Conservation (phyloP, 768 basidiomycete genomes). For the Dioszegia aurantiaca region DNA sequence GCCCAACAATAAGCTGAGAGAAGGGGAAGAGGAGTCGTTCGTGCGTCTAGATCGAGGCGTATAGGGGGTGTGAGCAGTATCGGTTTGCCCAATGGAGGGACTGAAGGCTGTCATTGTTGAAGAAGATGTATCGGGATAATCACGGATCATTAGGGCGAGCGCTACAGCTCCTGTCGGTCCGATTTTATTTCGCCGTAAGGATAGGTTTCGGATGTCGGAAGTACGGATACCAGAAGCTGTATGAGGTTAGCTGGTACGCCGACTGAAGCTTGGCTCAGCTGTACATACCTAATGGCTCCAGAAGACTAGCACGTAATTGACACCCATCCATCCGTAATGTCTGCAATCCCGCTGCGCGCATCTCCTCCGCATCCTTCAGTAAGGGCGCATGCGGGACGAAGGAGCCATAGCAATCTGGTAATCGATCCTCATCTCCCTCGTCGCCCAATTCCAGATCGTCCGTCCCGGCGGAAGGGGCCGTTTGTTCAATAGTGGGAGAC, state of each 20-base stretch:
- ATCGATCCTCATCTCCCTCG: conserved; percentile 10
- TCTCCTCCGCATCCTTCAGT: conserved; percentile 36
- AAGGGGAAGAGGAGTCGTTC: neutral
- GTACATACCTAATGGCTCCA: conserved; percentile 75
- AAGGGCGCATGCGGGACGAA: conserved; percentile 51
- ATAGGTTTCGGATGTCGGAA: conserved; percentile 81
- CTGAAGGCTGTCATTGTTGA: conserved; percentile 35
- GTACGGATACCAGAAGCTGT: conserved; percentile 77
- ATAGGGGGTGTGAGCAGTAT: neutral
- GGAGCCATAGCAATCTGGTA: conserved; percentile 25
- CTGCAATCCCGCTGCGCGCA: conserved; percentile 55
- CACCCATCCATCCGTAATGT: conserved; percentile 89
- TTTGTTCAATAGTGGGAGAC: conserved; percentile 11
- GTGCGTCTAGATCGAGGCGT: conserved; percentile 4
- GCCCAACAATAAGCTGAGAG: neutral
- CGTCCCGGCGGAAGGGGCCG: neutral
- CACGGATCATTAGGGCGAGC: conserved; percentile 90
- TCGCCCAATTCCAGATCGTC: neutral
- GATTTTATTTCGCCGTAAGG: conserved; percentile 84
- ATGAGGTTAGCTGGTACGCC: conserved; percentile 3
- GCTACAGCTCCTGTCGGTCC: conserved; percentile 80
- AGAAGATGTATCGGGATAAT: conserved; percentile 77
- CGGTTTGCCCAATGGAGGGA: conserved; percentile 21
- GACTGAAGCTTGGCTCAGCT: neutral
- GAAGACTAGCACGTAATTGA: conserved; percentile 64